Percentiles rank a stretch among this genome's conserved stretches.
Conservation (phyloP, 179 eudicot genomes). For the Amaranthus tricolor region DNA sequence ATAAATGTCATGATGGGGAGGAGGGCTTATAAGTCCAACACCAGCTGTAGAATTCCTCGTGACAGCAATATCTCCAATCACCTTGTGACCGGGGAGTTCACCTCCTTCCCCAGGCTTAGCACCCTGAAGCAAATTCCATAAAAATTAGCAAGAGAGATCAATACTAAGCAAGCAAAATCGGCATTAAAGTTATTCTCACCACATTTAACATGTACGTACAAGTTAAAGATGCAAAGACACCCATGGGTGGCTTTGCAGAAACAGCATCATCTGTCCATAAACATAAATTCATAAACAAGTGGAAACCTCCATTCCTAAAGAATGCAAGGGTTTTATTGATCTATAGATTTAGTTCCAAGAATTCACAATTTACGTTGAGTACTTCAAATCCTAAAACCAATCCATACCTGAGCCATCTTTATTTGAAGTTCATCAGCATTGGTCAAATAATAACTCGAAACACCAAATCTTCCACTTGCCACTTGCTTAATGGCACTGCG, state of each 20-base stretch:
- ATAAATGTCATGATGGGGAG: constrained; percentile 98
- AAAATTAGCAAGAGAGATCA: constrained; percentile 17
- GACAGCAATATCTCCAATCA: constrained; percentile 91
- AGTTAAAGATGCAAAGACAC: constrained; percentile 75
- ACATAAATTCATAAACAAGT: constrained; percentile 65
- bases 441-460: constrained; percentile 91
- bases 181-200: constrained; percentile 57
- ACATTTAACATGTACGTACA: constrained; percentile 63
- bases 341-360: constrained; percentile 23
- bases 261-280: constrained; percentile 65
- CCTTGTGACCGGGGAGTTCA: constrained; percentile 98
- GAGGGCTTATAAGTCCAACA: constrained; percentile 98
- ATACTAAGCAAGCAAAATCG: constrained; percentile 22
- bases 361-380: neutral
- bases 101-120: constrained; percentile 99
- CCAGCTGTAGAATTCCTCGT: constrained; percentile 99
- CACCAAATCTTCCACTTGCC: constrained; percentile 99
- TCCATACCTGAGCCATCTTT: constrained; percentile 96
- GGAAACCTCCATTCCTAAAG: constrained; percentile 61
- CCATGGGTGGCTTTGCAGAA: constrained; percentile 62
- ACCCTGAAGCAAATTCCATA: constrained; percentile 51
- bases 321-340: constrained; percentile 38
- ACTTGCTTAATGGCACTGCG: constrained; percentile 98
- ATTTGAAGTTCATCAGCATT: constrained; percentile 99
- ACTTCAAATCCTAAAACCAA: constrained; percentile 12